phyloP scores from a whole-genome alignment of 768 basidiomycete species.

The Tricholoma hemisulphureum region DNA sequence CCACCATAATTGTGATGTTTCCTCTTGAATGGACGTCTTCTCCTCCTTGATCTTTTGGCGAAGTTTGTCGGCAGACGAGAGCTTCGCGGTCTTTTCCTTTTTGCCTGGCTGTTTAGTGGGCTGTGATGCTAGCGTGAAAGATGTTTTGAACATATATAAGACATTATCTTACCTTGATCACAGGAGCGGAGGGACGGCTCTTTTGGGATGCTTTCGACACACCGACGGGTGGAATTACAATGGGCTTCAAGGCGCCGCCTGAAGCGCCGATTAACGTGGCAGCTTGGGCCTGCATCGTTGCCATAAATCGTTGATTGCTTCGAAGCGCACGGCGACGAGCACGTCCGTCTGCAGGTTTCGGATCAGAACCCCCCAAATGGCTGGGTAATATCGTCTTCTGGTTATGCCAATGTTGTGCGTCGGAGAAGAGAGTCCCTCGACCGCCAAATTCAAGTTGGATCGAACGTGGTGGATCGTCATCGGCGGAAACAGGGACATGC shows the following conservation, averaged over 20 bases:
- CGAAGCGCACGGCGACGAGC: constrained; percentile 37
- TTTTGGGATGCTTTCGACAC: constrained; percentile 2
- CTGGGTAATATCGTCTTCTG: constrained; percentile 48
- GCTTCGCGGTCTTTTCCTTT: constrained; percentile 14
- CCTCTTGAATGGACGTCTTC: constrained; percentile 41
- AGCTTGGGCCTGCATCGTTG: constrained; percentile 54
- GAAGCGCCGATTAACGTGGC: constrained; percentile 63
- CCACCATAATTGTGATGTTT: constrained; percentile 52
- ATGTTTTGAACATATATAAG: background rate
- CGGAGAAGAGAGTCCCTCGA: constrained; percentile 40
- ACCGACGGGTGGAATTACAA: constrained; percentile 49
- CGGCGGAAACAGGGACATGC: constrained; percentile 14
- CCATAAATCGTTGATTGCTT: constrained; percentile 58
- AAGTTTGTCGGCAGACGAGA: constrained; percentile 26
- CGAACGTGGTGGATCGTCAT: constrained; percentile 10
- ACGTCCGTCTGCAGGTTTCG: constrained; percentile 31
- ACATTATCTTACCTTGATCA: background rate
- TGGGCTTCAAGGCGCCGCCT: constrained; percentile 50
- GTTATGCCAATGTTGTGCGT: constrained; percentile 63
- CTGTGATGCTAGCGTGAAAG: constrained; percentile 2
- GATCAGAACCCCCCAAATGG: constrained; percentile 48
- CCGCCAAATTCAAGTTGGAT: constrained; percentile 38
- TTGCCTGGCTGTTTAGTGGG: constrained; percentile 13
- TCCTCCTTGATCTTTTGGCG: constrained; percentile 44
- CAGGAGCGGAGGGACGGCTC: background rate